Evolutionary conservation across 1,284 basidiomycete genomes (phyloP), one percentile per base, ranked within the genome.

Genomic region (Megacollybia platyphylla): DNA sequence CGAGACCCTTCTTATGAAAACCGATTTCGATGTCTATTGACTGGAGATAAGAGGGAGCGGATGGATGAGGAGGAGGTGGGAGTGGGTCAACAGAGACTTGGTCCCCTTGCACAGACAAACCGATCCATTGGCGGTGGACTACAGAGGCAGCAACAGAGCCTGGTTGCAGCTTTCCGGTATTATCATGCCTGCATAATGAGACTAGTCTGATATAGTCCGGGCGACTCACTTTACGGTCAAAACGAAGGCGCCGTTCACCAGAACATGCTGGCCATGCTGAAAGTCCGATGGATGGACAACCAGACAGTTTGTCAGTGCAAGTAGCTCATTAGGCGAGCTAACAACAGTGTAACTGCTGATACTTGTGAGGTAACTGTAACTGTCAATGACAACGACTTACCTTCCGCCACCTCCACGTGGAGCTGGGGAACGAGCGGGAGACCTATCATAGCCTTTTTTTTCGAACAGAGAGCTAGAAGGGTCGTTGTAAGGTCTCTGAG

Each of bases 51-150:
- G 72, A 65, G 5, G 82, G 80, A 2, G 77, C 70, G 2, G 69
- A 52, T 0, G 70, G 75, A 47, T 73, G 64, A 20, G 65, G 75
- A 18, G 73, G 62, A 4, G 73, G 53, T 9, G 79, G 74, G 38
- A 88, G 68, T 3, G 76, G 64, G 47, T 84, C 79, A 41, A 91
- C 67, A 13, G 79, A 71, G 39, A 88, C 82, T 17, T 68, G 57
- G 57, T 94, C 91, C 1, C 89, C 88, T 7, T 70, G 62, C 29
- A 84, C 62, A 5, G 89, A 90, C 9, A 92, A 69, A 4, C 81
- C 81, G 31, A 93, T 81, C 88, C 89, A 96, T 62, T 86, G 78
- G 17, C 92, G 76, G 49, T 87, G 82, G 40, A 72, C 54, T n/a
- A 71, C 65, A 30, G 79, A 79, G 17, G 76, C 74, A 11, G 80